These are phyloP conservation scores for Ceratocystis destructans DNA, from an alignment of 2,329 filamentous ascomycete species.

Conservation along the genomic window DNA sequence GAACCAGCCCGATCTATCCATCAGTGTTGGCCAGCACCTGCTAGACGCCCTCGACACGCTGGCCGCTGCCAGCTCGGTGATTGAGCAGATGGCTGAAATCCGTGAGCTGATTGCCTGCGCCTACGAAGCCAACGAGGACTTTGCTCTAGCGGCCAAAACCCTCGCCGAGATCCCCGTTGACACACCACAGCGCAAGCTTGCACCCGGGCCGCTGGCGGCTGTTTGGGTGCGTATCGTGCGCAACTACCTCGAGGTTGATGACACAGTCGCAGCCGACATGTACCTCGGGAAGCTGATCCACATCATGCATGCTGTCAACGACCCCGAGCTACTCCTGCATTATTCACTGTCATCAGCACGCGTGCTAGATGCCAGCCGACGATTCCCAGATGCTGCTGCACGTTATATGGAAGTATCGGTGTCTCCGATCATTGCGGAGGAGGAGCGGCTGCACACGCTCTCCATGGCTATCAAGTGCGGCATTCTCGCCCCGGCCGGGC, in stretches of 20 bases:
- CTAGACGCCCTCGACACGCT: constrained; percentile 49
- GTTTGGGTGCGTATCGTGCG: constrained; percentile 92
- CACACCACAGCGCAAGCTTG: constrained; percentile 70
- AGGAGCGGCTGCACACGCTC: constrained; percentile 73
- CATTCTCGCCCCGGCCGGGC: constrained; percentile 81
- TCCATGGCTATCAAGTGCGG: constrained; percentile 82
- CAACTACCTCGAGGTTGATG: constrained; percentile 86
- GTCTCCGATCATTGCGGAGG: constrained; percentile 63
- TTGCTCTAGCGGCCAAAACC: constrained; percentile 56
- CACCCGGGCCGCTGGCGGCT: constrained; percentile 65
- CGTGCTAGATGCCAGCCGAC: constrained; percentile 78
- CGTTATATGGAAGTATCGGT: constrained; percentile 82
- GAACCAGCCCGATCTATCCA: constrained; percentile 49
- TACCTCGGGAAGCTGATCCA: constrained; percentile 95
- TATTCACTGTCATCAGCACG: constrained; percentile 87
- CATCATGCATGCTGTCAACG: constrained; percentile 63
- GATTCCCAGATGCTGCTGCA: constrained; percentile 75
- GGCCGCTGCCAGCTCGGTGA: constrained; percentile 43
- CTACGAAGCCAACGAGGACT: constrained; percentile 73
- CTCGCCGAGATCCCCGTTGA: constrained; percentile 81
- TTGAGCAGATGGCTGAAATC: constrained; percentile 70
- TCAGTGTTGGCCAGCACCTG: constrained; percentile 63
- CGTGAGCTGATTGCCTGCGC: constrained; percentile 72
- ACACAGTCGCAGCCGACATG: constrained; percentile 68
- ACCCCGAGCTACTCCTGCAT: constrained; percentile 62